phyloP scores from a whole-genome alignment of 208 protist genomes.

The Trypanosomatidae sp. region DNA sequence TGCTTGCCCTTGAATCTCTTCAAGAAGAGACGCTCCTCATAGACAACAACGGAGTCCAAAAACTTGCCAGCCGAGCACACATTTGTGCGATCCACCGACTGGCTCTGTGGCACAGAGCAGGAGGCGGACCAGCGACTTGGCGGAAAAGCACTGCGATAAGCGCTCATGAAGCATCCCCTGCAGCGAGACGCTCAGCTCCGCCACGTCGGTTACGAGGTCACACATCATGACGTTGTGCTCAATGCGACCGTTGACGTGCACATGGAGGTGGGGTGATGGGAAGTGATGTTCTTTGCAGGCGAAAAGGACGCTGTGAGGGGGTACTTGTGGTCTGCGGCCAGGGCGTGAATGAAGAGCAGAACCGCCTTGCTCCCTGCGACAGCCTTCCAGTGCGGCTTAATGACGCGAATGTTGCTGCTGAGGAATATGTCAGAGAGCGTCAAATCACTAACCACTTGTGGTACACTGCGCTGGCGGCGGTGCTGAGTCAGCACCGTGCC shows the following conservation, averaged over 20 bases:
- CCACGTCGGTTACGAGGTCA: conserved; percentile 48
- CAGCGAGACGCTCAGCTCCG: conserved; percentile 32
- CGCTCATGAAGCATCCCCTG: conserved; percentile 17
- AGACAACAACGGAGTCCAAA: conserved; percentile 68
- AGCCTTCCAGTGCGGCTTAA: conserved; percentile 85
- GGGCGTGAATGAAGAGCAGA: conserved; percentile 69
- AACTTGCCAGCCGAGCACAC: conserved; percentile 59
- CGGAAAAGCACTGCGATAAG: conserved; percentile 9
- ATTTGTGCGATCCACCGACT: conserved; percentile 50
- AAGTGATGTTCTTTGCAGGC: conserved; percentile 56
- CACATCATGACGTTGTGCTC: conserved; percentile 81
- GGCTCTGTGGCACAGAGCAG: conserved; percentile 13
- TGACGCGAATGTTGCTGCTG: conserved; percentile 64
- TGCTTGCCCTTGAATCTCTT: conserved; percentile 75
- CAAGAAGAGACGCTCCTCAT: conserved; percentile 66
- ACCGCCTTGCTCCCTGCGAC: conserved; percentile 80
- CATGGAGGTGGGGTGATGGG: conserved; percentile 60
- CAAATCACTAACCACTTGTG: conserved; percentile 16
- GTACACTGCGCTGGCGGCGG: conserved; percentile 17
- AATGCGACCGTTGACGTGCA: conserved; percentile 70
- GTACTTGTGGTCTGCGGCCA: conserved; percentile 59
- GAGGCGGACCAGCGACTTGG: conserved; percentile 17
- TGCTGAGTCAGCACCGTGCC: conserved; percentile 78
- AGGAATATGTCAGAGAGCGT: conserved; percentile 76
- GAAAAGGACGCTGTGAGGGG: conserved; percentile 68